Evolutionary conservation across 768 basidiomycete genomes (phyloP).

Genomic region (Strobilomyces dryophilus): DNA sequence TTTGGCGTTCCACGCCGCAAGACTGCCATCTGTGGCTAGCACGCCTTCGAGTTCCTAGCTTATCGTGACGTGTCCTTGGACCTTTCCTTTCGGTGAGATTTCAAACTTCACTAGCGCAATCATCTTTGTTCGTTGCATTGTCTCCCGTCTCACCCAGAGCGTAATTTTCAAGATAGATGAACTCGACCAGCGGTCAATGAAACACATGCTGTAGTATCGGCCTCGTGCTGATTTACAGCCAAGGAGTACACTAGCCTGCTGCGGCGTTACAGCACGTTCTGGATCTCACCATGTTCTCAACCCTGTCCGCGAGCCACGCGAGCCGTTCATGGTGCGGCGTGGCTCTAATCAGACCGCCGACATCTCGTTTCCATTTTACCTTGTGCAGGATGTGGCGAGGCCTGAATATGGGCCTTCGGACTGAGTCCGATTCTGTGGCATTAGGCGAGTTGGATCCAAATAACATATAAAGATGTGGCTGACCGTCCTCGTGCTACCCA

Average conservation of each 20-base stretch:
- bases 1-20: not conserved
- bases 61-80: not conserved
- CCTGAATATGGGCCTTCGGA: too few species aligned
- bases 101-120: not conserved
- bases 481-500: slow-evolving; percentile 9
- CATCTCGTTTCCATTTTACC: not conserved
- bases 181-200: not conserved
- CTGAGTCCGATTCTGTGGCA: too few species aligned
- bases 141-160: not conserved
- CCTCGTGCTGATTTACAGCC: not conserved
- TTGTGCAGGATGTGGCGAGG: slow-evolving; percentile 22
- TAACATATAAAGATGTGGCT: slow-evolving; percentile 1
- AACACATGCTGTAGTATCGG: not conserved
- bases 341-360: not conserved
- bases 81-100: not conserved
- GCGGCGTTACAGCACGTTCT: not conserved
- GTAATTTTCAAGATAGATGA: too few species aligned
- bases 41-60: not conserved
- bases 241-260: not conserved
- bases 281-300: not conserved
- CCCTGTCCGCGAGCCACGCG: not conserved
- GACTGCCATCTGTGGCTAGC: not conserved
- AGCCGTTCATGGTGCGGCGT: not conserved
- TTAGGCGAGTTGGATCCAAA: too few species aligned
- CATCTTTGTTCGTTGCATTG: not conserved